Evolutionary conservation across 1,139 yeast species (phyloP).

Genomic region (Hyphopichia burtonii): DNA sequence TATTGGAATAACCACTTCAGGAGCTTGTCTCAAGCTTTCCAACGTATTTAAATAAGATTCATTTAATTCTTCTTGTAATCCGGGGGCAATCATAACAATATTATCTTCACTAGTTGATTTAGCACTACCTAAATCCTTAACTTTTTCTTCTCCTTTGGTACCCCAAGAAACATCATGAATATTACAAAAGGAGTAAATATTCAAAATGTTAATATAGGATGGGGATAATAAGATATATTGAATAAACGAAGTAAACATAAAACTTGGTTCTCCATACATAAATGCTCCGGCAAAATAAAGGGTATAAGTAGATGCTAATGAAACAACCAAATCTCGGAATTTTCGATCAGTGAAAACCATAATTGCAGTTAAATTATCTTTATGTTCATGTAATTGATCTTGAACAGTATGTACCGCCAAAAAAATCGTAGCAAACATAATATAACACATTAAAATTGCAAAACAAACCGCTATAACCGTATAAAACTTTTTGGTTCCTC

Average conservation of each 20-base stretch:
- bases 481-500: conserved; percentile 46
- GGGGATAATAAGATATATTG: conserved; percentile 76
- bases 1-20: conserved; percentile 19
- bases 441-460: conserved; percentile 47
- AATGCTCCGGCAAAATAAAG: conserved; percentile 77
- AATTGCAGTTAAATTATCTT: conserved; percentile 41
- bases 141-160: conserved; percentile 68
- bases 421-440: conserved; percentile 71
- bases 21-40: conserved; percentile 39
- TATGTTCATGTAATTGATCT: conserved; percentile 33
- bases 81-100: conserved; percentile 67
- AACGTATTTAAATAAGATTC: conserved; percentile 53
- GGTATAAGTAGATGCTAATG: conserved; percentile 80
- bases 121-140: conserved; percentile 71
- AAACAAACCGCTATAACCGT: conserved; percentile 40
- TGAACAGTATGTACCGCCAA: conserved; percentile 74
- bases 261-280: conserved; percentile 74
- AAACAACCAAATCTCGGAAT: conserved; percentile 84
- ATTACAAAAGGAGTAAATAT: conserved; percentile 82
- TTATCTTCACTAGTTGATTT: conserved; percentile 57
- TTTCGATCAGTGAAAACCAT: conserved; percentile 60
- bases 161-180: conserved; percentile 90
- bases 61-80: conserved; percentile 61
- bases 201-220: conserved; percentile 72
- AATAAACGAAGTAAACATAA: conserved; percentile 69